phyloP scores from a whole-genome alignment of 805 yeast species.

The Ogataea dorogensis region DNA sequence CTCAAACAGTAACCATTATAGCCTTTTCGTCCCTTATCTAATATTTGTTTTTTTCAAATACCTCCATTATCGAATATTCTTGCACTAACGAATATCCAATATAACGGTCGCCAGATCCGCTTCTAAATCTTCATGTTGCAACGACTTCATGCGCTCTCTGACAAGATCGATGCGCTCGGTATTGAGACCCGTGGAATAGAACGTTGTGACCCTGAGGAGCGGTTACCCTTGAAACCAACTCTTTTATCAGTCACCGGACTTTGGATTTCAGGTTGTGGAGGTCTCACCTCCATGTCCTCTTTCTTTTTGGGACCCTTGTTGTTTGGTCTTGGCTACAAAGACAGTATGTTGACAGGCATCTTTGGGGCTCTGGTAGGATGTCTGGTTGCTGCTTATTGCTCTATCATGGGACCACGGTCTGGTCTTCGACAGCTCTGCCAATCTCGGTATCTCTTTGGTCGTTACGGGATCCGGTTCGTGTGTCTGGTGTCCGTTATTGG shows the following conservation, averaged over 20 bases:
- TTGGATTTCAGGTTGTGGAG: slow-evolving; percentile 86
- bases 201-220: slow-evolving; percentile 63
- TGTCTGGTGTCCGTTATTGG: slow-evolving; percentile 72
- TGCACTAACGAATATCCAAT: slow-evolving; percentile 5
- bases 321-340: slow-evolving; percentile 65
- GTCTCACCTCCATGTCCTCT: slow-evolving; percentile 86
- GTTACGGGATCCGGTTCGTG: slow-evolving; percentile 78
- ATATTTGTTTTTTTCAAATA: slow-evolving; percentile 1
- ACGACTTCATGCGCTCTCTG: slow-evolving; percentile 24
- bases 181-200: slow-evolving; percentile 82
- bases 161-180: slow-evolving; percentile 49
- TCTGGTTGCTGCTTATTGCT: slow-evolving; percentile 74
- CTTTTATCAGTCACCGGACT: slow-evolving; percentile 57
- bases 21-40: slow-evolving; percentile 1
- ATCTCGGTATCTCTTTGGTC: slow-evolving; percentile 77
- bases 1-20: slow-evolving; percentile 3
- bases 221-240: slow-evolving; percentile 20
- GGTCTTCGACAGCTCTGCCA: slow-evolving; percentile 89
- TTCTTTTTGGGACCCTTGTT: slow-evolving; percentile 73
- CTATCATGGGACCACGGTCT: slow-evolving; percentile 86
- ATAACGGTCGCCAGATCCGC: too few relatives aligned
- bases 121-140: slow-evolving; percentile 9
- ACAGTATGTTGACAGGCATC: slow-evolving; percentile 61
- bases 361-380: slow-evolving; percentile 69
- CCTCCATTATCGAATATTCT: slow-evolving; percentile 8